phyloP scores from a whole-genome alignment of 2,329 filamentous ascomycete species.

The Seiridium unicorne region DNA sequence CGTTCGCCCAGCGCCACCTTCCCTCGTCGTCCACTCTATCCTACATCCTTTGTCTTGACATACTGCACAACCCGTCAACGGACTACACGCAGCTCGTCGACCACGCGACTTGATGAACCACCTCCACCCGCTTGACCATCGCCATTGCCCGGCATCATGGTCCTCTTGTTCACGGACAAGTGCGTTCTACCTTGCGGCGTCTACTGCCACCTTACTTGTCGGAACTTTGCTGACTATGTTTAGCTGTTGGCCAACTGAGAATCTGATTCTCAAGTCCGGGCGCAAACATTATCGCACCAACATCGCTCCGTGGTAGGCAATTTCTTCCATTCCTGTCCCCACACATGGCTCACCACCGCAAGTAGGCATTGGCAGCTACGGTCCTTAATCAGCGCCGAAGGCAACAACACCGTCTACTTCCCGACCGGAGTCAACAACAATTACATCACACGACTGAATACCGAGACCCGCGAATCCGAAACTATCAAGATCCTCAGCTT shows the following conservation, averaged over 20 bases:
- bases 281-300: constrained; percentile 67
- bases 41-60: neutral
- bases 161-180: neutral
- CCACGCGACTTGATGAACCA: constrained; percentile 6
- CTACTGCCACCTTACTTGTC: neutral
- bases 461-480: constrained; percentile 68
- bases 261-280: constrained; percentile 57
- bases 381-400: constrained; percentile 81
- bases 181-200: constrained; percentile 12
- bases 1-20: neutral
- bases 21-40: neutral
- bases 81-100: neutral
- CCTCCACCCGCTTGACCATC: neutral
- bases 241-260: constrained; percentile 66
- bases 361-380: constrained; percentile 82
- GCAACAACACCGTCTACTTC: constrained; percentile 79
- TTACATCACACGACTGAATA: constrained; percentile 66
- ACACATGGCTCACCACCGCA: neutral
- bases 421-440: constrained; percentile 69
- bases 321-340: neutral
- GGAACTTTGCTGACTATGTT: neutral
- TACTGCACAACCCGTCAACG: neutral
- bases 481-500: constrained; percentile 70
- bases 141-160: constrained; percentile 8
- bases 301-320: constrained; percentile 62